phyloP scores from a whole-genome alignment of 495 filamentous ascomycete genomes.

The Letharia lupina region DNA sequence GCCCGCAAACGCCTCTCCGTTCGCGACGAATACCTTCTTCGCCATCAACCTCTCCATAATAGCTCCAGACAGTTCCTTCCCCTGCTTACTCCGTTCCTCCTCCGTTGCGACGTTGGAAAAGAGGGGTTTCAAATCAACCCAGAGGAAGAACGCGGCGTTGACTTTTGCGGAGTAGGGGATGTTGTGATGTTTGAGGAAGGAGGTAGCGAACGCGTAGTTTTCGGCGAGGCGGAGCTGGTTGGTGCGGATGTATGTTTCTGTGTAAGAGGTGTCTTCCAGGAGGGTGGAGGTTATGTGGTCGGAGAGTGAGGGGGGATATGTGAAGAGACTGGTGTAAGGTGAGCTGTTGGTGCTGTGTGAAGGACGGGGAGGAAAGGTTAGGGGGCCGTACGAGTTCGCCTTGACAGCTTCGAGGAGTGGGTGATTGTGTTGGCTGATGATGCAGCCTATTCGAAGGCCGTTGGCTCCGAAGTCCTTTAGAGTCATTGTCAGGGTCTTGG shows the following conservation, averaged over 20 bases:
- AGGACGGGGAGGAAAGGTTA: neutral
- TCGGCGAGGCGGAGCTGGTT: neutral
- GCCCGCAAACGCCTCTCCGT: slow-evolving; percentile 36
- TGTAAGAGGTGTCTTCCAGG: neutral
- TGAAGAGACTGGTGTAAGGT: neutral
- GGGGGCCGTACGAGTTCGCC: neutral
- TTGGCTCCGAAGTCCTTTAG: slow-evolving; percentile 1
- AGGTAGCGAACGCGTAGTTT: neutral
- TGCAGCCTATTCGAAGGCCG: slow-evolving; percentile 2
- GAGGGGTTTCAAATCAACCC: slow-evolving; percentile 43
- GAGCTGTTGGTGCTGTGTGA: neutral
- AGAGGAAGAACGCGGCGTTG: slow-evolving; percentile 54
- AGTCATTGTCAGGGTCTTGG: slow-evolving; percentile 29
- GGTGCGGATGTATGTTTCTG: slow-evolving; percentile 3
- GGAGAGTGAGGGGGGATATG: neutral
- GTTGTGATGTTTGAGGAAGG: neutral
- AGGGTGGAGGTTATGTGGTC: slow-evolving; percentile 4
- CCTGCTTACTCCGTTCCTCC: slow-evolving; percentile 27
- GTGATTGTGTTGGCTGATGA: neutral
- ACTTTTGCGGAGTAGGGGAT: slow-evolving; percentile 27
- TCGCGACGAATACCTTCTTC: slow-evolving; percentile 39
- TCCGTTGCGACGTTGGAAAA: slow-evolving; percentile 24
- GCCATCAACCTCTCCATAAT: slow-evolving; percentile 33
- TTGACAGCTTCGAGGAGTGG: neutral
- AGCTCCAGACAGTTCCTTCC: slow-evolving; percentile 16